These are phyloP conservation scores for Globisporangium recalcitrans DNA, from an alignment of 352 stramenopile genomes.

Conservation along the genomic window DNA sequence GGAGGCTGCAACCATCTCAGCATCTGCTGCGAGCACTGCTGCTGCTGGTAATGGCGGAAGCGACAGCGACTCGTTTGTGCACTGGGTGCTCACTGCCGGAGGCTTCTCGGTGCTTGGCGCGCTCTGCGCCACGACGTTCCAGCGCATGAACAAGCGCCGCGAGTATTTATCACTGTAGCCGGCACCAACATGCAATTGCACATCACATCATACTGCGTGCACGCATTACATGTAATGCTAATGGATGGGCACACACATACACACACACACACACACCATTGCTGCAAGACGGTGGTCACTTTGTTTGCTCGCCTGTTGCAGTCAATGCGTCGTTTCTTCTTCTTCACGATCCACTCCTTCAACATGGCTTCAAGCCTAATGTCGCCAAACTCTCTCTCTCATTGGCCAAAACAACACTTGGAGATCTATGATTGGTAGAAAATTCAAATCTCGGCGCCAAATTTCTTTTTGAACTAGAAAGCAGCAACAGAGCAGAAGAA, in stretches of 20 bases:
- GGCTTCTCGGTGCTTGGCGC: constrained; percentile 11
- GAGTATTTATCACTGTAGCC: constrained; percentile 16
- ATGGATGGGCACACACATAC: too few species aligned
- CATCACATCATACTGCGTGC: too few species aligned
- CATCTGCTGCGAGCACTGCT: not conserved
- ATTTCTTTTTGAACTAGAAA: not conserved
- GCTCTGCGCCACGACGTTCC: constrained; percentile 14
- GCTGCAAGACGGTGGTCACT: too few species aligned
- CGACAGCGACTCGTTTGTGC: not conserved
- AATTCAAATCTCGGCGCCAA: not conserved
- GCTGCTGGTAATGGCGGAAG: not conserved
- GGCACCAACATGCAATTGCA: not conserved
- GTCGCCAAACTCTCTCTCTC: not conserved
- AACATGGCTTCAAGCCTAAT: not conserved
- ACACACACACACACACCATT: too few species aligned
- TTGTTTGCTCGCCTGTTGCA: too few species aligned
- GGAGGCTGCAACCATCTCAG: not conserved
- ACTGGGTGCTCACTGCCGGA: constrained; percentile 12
- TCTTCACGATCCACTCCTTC: not conserved
- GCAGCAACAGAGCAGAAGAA: not conserved
- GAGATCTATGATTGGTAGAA: not conserved
- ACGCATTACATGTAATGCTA: too few species aligned
- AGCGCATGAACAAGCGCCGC: constrained; percentile 19
- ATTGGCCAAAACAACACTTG: not conserved
- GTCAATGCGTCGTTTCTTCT: too few species aligned